phyloP scores from a whole-genome alignment of 1,284 basidiomycete species.

The Microbotryum intermedium region DNA sequence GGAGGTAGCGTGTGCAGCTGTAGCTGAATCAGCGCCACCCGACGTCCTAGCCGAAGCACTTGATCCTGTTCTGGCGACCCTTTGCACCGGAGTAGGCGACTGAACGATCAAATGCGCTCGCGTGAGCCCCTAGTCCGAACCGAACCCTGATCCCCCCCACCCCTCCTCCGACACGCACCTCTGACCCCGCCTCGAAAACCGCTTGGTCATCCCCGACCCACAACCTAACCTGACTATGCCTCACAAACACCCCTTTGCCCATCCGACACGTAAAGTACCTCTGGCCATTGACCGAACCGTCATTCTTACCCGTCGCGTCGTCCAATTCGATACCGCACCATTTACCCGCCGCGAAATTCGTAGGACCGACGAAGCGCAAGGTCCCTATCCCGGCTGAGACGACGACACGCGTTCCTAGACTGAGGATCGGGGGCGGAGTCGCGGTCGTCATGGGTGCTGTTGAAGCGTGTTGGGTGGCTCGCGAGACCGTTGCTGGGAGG shows the following conservation, averaged over 20 bases:
- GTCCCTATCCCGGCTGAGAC: conserved; percentile 70
- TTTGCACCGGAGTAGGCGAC: not conserved
- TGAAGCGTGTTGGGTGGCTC: too few species aligned
- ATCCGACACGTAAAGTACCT: conserved; percentile 71
- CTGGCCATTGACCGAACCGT: conserved; percentile 76
- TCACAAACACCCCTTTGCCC: conserved; percentile 79
- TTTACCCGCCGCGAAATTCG: conserved; percentile 76
- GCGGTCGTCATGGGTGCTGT: not conserved
- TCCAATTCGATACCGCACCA: conserved; percentile 91
- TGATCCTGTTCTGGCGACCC: not conserved
- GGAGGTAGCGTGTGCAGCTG: too few species aligned
- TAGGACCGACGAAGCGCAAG: conserved; percentile 74
- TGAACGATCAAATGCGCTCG: not conserved
- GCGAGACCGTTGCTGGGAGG: too few species aligned
- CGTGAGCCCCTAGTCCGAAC: too few species aligned
- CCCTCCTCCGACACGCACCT: too few species aligned
- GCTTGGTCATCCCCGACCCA: conserved; percentile 32
- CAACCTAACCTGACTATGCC: conserved; percentile 73
- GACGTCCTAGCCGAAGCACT: too few species aligned
- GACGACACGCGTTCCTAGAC: conserved; percentile 52
- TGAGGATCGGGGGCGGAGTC: not conserved
- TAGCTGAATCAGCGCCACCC: too few species aligned
- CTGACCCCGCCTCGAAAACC: not conserved
- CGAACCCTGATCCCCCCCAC: not conserved
- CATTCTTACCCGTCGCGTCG: conserved; percentile 79